A percentile compares a stretch with the other conserved stretches of the same genome.
phyloP scores from a whole-genome alignment of 192 early-diverging fungal species.

The Backusella tuberculispora region DNA sequence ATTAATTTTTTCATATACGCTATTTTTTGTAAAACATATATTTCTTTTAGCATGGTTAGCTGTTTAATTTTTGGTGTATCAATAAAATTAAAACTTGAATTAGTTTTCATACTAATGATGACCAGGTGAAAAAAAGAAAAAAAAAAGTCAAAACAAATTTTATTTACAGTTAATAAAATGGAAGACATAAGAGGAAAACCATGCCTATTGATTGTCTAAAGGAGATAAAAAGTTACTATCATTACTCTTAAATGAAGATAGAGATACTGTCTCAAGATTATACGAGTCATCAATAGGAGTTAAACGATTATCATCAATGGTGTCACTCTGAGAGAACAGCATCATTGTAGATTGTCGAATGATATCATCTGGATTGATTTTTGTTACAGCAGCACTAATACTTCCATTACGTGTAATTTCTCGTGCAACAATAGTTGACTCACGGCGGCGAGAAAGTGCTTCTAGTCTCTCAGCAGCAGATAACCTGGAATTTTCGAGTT shows the following conservation, averaged over 20 bases:
- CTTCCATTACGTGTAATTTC: slow-evolving; percentile 3
- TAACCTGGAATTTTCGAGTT: background rate
- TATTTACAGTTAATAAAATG: too few relatives aligned
- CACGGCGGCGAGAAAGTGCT: background rate
- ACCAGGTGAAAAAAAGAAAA: too few relatives aligned
- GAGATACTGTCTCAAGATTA: background rate
- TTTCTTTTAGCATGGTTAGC: too few relatives aligned
- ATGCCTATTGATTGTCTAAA: background rate
- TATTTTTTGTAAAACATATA: too few relatives aligned
- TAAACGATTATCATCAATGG: background rate
- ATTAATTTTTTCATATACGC: too few relatives aligned
- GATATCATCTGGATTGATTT: slow-evolving; percentile 19
- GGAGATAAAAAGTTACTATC: slow-evolving; percentile 2
- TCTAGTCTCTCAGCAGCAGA: slow-evolving; percentile 8
- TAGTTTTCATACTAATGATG: too few relatives aligned
- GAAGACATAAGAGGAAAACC: too few relatives aligned
- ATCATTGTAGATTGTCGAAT: slow-evolving; percentile 1
- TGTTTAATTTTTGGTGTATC: too few relatives aligned
- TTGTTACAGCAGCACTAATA: background rate
- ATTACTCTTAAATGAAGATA: background rate
- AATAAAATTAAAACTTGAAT: too few relatives aligned
- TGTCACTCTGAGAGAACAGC: background rate
- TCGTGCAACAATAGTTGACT: slow-evolving; percentile 15
- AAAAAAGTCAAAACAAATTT: too few relatives aligned
- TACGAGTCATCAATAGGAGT: background rate